Evolutionary conservation across 1,284 basidiomycete species (phyloP), one percentile per base, ranked within the genome.

Genomic region (Cryptococcus sp.): DNA sequence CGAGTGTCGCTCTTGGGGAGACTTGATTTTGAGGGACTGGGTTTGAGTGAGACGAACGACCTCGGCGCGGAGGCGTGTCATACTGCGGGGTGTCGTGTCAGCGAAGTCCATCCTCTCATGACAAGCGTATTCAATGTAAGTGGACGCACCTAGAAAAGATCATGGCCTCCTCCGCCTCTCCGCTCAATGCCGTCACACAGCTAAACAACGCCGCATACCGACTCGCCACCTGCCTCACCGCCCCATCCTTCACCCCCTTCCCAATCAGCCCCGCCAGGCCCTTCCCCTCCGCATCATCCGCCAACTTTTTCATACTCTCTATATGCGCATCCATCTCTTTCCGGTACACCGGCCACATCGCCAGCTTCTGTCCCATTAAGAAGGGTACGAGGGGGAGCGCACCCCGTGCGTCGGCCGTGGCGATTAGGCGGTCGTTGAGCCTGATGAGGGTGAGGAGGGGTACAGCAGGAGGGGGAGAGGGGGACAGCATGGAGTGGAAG

Each of bases 341-440:
- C 71, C 93, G 87, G 76, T 93, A 95, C 9, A 87, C 79, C 0
- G 93, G 93, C 90, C 91, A 96, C 80, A 96, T 84, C 61, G 86
- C 82, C 56, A 96, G 77, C 23, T 90, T 86, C 52, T 92, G 80
- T 1, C 82, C 81, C 70, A 98, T 88, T 46, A 93, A 80, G 72
- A 87, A 91, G 1, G 83, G 81, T 65, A 92, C 87, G 16, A 92
- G 81, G 8, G 91, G 89, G 9, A 85, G 79, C 61, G 88, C 90
- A 12, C 82, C 82, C 42, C 91, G 85, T 62, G 82, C 82, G 67
- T 90, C 86, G 20, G 88, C 82, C 64, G 89, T 87, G 1, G 80
- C 69, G 46, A 88, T 82, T 18, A 91, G 81, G 49, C 84, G 83
- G 71, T 95, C 91, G 50, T 88, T 89, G 20, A 96, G 79, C 4